Evolutionary conservation across 169 alveolate genomes (phyloP).

Genomic region (Plasmodium coatneyi): DNA sequence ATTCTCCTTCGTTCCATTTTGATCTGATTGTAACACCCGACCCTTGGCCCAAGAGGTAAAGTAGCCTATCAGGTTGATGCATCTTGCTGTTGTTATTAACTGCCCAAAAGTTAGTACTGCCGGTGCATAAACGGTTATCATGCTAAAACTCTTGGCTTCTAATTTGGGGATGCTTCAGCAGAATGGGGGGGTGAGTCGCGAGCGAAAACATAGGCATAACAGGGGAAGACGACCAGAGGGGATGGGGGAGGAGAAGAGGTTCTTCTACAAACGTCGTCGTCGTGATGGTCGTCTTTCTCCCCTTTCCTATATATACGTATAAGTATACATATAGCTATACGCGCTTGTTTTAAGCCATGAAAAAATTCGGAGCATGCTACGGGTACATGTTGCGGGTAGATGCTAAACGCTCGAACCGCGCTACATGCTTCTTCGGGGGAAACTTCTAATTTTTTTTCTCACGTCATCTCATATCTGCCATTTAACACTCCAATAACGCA

Average conservation of each 20-base stretch:
- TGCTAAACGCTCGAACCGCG: neutral
- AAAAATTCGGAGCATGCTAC: neutral
- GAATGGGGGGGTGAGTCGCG: neutral
- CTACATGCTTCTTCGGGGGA: neutral
- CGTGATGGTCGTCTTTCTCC: neutral
- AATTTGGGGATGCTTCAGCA: neutral
- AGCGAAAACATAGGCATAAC: neutral
- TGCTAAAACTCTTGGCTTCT: constrained; percentile 8
- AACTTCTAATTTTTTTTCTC: neutral
- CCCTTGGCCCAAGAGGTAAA: neutral
- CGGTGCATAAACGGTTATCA: constrained; percentile 9
- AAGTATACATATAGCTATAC: neutral
- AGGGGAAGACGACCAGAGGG: neutral
- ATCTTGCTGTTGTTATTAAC: neutral
- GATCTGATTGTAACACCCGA: neutral
- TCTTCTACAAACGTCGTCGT: neutral
- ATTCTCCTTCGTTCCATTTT: neutral
- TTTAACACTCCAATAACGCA: neutral
- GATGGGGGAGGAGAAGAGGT: neutral
- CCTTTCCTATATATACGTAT: neutral
- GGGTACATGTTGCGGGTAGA: neutral
- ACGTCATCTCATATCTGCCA: constrained; percentile 1
- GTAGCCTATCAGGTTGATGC: neutral
- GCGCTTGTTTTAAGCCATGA: neutral
- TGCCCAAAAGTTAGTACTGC: constrained; percentile 9